Percentiles rank a stretch among this genome's conserved stretches.
Conservation (phyloP, 176 grass and related monocot species). For the Phragmites australis region DNA sequence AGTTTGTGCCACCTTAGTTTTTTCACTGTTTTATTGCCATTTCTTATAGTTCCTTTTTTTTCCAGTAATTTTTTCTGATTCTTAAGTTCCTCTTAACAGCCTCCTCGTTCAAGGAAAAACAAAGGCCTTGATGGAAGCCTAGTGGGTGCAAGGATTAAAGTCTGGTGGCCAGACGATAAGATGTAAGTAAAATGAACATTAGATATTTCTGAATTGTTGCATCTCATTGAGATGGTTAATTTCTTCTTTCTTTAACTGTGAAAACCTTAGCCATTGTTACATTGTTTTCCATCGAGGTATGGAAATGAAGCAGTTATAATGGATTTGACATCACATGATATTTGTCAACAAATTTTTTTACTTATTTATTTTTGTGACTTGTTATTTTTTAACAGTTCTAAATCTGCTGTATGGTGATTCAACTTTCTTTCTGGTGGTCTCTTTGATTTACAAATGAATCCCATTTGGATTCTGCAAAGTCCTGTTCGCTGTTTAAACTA, state of each 20-base stretch:
- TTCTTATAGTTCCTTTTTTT: not conserved
- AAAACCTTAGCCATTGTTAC: not conserved
- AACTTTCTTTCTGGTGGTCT: not conserved
- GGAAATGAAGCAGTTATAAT: conserved; percentile 2
- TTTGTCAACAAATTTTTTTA: not conserved
- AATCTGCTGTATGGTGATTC: not conserved
- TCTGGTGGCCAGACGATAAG: conserved; percentile 97
- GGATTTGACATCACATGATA: not conserved
- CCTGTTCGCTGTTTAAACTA: not conserved
- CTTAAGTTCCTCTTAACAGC: conserved; percentile 44
- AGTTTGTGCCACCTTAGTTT: not conserved
- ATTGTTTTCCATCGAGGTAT: not conserved
- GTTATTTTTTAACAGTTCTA: not conserved
- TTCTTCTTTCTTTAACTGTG: conserved; percentile 6
- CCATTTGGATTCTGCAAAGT: conserved; percentile 1
- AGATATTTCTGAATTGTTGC: conserved; percentile 4
- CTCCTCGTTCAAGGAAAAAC: conserved; percentile 52
- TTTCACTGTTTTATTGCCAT: not conserved
- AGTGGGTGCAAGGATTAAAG: conserved; percentile 77
- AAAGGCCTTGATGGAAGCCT: conserved; percentile 67
- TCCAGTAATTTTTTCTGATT: conserved; percentile 21
- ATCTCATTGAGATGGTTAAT: not conserved
- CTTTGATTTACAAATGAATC: not conserved
- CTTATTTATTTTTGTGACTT: not conserved
- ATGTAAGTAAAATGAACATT: conserved; percentile 57